Evolutionary conservation across 768 basidiomycete species (phyloP).

Genomic region (Leucocoprinus birnbaumii): DNA sequence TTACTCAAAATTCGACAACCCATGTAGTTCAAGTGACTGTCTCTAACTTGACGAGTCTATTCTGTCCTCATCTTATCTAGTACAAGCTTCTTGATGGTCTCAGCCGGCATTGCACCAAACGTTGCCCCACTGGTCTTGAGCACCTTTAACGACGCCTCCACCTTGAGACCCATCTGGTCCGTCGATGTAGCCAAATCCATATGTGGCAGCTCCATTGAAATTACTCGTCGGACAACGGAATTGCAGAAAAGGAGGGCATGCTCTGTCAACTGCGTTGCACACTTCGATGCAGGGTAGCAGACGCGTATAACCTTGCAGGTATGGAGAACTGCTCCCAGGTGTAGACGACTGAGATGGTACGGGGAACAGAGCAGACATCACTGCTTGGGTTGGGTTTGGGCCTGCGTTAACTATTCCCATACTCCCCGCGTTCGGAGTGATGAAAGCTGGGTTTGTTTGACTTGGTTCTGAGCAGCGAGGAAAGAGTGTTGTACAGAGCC

Average conservation of each 20-base stretch:
- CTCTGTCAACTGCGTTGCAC: conserved; percentile 69
- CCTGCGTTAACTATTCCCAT: conserved; percentile 31
- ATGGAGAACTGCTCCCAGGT: conserved; percentile 47
- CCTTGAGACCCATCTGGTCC: conserved; percentile 42
- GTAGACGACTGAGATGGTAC: conserved; percentile 32
- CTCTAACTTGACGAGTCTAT: too few relatives aligned
- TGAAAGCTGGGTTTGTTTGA: conserved; percentile 27
- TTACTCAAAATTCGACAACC: too few relatives aligned
- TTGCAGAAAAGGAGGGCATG: conserved; percentile 72
- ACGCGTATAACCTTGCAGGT: conserved; percentile 47
- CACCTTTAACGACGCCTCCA: conserved; percentile 47
- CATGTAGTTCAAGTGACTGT: too few relatives aligned
- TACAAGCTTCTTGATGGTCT: neutral
- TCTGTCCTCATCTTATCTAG: neutral
- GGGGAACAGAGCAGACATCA: conserved; percentile 48
- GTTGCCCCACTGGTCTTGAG: conserved; percentile 71
- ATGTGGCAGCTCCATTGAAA: conserved; percentile 66
- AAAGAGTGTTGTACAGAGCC: conserved; percentile 75
- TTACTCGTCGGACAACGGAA: conserved; percentile 62
- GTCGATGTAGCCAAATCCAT: conserved; percentile 77
- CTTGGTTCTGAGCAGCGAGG: conserved; percentile 69
- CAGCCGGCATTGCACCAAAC: conserved; percentile 54
- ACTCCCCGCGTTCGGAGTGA: conserved; percentile 29
- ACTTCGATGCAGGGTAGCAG: conserved; percentile 79
- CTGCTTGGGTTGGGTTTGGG: conserved; percentile 30